These are phyloP conservation scores for Beauveria sp. DNA, from an alignment of 2,329 filamentous ascomycete species.

Conservation along the genomic window DNA sequence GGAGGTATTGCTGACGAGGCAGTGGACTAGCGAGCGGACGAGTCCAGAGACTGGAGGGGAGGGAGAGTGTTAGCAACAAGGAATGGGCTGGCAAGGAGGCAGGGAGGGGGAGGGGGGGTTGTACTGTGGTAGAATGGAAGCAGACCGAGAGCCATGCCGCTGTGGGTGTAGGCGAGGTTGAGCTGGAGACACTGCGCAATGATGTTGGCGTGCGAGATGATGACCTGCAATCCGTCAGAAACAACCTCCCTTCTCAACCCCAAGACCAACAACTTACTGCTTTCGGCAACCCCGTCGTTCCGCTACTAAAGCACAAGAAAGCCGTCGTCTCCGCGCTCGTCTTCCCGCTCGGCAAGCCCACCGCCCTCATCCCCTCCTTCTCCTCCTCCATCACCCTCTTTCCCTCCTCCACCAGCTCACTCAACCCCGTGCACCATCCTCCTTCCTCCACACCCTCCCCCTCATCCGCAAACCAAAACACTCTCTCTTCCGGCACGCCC, in stretches of 20 bases:
- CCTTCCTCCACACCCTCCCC: neutral
- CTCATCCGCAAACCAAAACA: neutral
- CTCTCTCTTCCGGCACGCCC: neutral
- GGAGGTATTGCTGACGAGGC: slow-evolving; percentile 16
- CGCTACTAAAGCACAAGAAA: slow-evolving; percentile 18
- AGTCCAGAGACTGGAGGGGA: neutral
- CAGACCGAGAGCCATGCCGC: slow-evolving; percentile 14
- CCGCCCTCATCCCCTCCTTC: neutral
- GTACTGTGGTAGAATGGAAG: slow-evolving; percentile 22
- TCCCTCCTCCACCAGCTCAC: neutral
- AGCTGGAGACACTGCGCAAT: slow-evolving; percentile 17
- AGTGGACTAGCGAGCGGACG: neutral
- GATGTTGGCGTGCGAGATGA: slow-evolving; percentile 18
- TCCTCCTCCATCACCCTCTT: neutral
- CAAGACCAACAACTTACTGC: slow-evolving; percentile 9
- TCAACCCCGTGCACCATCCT: neutral
- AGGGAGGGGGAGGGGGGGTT: no score
- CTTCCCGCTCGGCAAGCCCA: neutral
- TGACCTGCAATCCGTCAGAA: slow-evolving; percentile 6
- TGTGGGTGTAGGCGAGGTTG: slow-evolving; percentile 4
- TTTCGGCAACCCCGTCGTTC: slow-evolving; percentile 18
- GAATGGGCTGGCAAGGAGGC: no score
- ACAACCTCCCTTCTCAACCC: neutral
- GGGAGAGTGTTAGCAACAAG: neutral
- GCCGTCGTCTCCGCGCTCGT: slow-evolving; percentile 13